Conservation (phyloP, 73 alveolate species). For the Paramecium primaurelia region DNA sequence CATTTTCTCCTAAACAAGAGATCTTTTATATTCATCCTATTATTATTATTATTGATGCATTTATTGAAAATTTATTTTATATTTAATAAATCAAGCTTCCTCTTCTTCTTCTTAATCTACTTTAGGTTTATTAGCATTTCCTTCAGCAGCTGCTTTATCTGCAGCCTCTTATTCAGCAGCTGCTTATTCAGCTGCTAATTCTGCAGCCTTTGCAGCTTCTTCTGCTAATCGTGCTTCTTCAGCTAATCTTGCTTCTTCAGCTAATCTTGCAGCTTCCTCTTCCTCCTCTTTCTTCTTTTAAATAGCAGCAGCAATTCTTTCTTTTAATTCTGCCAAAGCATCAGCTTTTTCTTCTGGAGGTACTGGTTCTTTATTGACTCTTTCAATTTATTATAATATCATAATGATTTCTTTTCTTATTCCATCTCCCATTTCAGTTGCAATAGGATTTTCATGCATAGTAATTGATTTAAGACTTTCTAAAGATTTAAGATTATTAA, state of each 20-base stretch:
- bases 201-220: constrained; percentile 7
- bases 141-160: not conserved
- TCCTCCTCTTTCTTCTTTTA: constrained; percentile 57
- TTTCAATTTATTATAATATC: constrained; percentile 23
- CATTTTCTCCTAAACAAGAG: not conserved
- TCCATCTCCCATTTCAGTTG: constrained; percentile 46
- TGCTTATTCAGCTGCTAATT: not conserved
- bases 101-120: not conserved
- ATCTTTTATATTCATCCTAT: not conserved
- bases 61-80: not conserved
- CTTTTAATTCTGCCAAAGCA: constrained; percentile 52
- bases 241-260: constrained; percentile 55
- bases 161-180: not conserved
- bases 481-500: not conserved
- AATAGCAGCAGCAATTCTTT: constrained; percentile 51
- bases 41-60: not conserved
- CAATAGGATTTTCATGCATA: constrained; percentile 45
- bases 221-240: constrained; percentile 58
- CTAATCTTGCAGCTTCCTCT: constrained; percentile 42
- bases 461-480: constrained; percentile 19
- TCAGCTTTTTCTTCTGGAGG: constrained; percentile 54
- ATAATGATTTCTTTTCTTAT: constrained; percentile 52
- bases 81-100: not conserved
- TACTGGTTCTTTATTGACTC: constrained; percentile 55
- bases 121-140: not conserved